Base-by-base conservation (phyloP, 2,329 filamentous ascomycete genomes). In the Cadophora sp. region DNA sequence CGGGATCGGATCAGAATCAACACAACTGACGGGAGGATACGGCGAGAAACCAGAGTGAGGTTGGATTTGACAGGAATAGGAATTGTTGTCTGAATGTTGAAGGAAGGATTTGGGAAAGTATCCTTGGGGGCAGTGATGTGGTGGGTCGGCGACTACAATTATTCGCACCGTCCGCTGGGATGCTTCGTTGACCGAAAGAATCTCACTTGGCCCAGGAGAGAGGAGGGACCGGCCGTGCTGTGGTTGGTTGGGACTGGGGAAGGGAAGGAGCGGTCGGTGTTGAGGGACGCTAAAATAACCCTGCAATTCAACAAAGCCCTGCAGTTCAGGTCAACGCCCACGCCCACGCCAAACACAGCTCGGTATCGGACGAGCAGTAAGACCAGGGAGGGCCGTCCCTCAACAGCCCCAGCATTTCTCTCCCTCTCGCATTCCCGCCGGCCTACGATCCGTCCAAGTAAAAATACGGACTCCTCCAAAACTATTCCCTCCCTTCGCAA, bases 241-340 rank as follows among this genome's bases (percentile, higher is more conserved):
- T 55, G 51, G 51, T 55, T 59, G 56, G 56, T 59, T 59, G 56
- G 40, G 40, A 43, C 14, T 43, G 40, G 55, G 55, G 55, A 40
- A 31, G 26, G n/a, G 40, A 9, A n/a, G 22, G 31, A 53, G 27
- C 61, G 61, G 61, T 53, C 61, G 61, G 29, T 27, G 61, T 63
- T 63, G 61, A 53, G 61, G 22, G 31, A 53, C 61, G 61, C 48
- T 63, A 63, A 63, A 16, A 27, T 31, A 53, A 40, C 29, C 61
- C 61, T 46, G 59, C 37, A 34, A 55, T 63, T 63, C 61, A 63
- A 63, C 61, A 63, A 63, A 53, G 55, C 55, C 55, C 55, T 40
- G 31, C 59, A 50, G 59, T 12, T 37, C 34, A 37, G 40, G 16
- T 26, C 60, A 34, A 26, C 27, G 3, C 26, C 24, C 9, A 16